Evolutionary conservation across 192 early-diverging fungal species (phyloP).

Genomic region (Rhizophagus clarus): DNA sequence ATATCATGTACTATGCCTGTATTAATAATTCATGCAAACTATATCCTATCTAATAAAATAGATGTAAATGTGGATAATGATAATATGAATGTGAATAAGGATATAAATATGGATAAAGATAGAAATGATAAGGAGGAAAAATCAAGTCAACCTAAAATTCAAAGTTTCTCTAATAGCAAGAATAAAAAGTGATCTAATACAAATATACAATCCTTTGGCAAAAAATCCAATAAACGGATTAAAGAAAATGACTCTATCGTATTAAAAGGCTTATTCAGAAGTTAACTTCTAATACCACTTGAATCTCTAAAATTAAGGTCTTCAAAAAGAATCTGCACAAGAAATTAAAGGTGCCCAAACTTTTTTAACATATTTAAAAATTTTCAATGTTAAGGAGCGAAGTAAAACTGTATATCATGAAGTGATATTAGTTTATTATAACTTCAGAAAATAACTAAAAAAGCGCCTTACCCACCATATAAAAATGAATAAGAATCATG

Average conservation of each 20-base stretch:
- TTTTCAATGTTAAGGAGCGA: conserved; percentile 11
- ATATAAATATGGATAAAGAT: conserved; percentile 12
- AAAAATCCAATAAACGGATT: conserved; percentile 18
- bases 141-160: background rate
- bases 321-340: conserved; percentile 21
- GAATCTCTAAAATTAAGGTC: conserved; percentile 25
- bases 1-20: background rate
- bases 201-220: background rate
- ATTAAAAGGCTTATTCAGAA: conserved; percentile 25
- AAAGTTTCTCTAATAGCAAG: background rate
- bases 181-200: conserved; percentile 13
- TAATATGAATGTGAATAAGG: background rate
- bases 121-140: background rate
- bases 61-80: conserved; percentile 13
- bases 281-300: conserved; percentile 2
- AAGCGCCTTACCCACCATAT: conserved; percentile 8
- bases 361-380: conserved; percentile 21
- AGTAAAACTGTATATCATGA: conserved; percentile 6
- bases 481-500: background rate
- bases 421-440: background rate
- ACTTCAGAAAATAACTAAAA: conserved; percentile 10
- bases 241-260: conserved; percentile 19
- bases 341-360: background rate
- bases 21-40: background rate
- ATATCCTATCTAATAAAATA: background rate